Base-by-base conservation (phyloP, 768 basidiomycete species). In the Postia placenta region DNA sequence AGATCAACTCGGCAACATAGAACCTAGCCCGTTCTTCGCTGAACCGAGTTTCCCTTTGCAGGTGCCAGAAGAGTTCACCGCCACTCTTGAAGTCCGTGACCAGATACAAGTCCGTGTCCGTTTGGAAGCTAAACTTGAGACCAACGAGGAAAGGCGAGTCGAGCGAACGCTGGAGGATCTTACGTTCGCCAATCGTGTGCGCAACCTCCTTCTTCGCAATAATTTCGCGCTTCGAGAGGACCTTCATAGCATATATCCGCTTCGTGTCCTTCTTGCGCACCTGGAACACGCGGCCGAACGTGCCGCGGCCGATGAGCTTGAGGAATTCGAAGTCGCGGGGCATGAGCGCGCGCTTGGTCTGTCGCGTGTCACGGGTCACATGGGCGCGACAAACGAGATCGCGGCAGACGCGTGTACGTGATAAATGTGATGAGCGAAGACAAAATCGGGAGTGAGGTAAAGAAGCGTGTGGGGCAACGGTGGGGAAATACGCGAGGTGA, bases 241-340 rank as follows among this genome's bases (percentile, higher is more conserved):
- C 91, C 64, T 99, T 99, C 95, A 99, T 98, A 45, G 96, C 96
- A 72, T 97, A 99, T 70, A 99, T 98, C 40, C 96, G 89, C 67
- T 92, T 89, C 36, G 96, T 99, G 72, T 99, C 94, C 65, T 76
- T 84, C 72, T 99, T 99, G 53, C 96, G 90, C 42, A 99, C 96
- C 68, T 99, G 96, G 76, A 97, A 98, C 17, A 99, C 96, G 47
- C 92, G 89, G 42, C 94, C 96, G 65, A 99, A 99, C 0, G 96
- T 98, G 1, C 96, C 96, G 42, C 93, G 84, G 49, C 96, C 96
- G 68, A 99, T 98, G 49, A 99, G 87, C 67, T 96, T 96, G 62
- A 99, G 83, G 71, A 98, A 96, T 64, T 98, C 95, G 61, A 99
- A 99, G 64, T 97, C 95, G 62, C 88, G 83, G 25, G 94, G 93